These are phyloP conservation scores for Ophiobolus disseminans DNA, from an alignment of 2,329 filamentous ascomycete species.

Conservation along the genomic window DNA sequence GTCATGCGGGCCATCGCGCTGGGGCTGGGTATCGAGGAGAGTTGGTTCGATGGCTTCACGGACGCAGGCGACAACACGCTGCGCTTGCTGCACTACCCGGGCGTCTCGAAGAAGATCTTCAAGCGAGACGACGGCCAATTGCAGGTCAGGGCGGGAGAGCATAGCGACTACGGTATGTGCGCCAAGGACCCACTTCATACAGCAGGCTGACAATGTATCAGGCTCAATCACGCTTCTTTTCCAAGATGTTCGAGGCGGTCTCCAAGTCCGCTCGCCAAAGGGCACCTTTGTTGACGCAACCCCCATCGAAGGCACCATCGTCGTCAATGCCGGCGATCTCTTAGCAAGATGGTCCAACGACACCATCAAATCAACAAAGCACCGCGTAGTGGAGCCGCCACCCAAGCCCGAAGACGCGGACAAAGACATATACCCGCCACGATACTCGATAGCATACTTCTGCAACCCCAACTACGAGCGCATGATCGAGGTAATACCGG, in stretches of 20 bases:
- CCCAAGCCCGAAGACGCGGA: constrained; percentile 53
- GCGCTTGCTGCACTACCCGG: constrained; percentile 78
- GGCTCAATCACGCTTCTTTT: constrained; percentile 51
- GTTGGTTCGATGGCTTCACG: constrained; percentile 79
- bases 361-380: constrained; percentile 86
- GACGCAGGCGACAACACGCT: constrained; percentile 62
- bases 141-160: constrained; percentile 78
- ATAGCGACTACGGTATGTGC: constrained; percentile 68
- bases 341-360: constrained; percentile 90
- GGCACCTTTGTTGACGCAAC: constrained; percentile 83
- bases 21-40: constrained; percentile 74
- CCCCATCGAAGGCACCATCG: constrained; percentile 80
- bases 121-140: constrained; percentile 70
- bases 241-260: constrained; percentile 63
- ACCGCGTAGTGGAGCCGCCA: constrained; percentile 88
- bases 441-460: constrained; percentile 90
- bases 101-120: constrained; percentile 71
- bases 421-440: constrained; percentile 68
- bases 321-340: constrained; percentile 89
- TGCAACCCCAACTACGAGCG: constrained; percentile 84
- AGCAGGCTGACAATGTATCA: constrained; percentile 21
- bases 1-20: constrained; percentile 86
- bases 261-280: constrained; percentile 72
- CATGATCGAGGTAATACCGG: constrained; percentile 80
- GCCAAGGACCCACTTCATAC: accelerated